Base-by-base conservation (phyloP, 139 green algal genomes). In the Chlorella vulgaris region DNA sequence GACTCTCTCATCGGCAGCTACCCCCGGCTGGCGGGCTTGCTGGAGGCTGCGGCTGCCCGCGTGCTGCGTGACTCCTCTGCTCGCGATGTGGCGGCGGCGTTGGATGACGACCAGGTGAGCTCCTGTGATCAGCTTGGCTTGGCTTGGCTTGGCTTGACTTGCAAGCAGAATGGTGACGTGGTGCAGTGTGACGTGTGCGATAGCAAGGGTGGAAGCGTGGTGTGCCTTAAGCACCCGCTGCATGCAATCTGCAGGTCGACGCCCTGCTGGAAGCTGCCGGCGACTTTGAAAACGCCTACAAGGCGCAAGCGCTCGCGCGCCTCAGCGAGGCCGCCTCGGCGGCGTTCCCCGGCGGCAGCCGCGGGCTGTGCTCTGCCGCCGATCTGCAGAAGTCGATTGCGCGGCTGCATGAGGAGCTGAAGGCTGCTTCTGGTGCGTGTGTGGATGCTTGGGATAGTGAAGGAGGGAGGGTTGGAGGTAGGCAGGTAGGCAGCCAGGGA, bases 321-420 rank as follows among this genome's bases (percentile, higher is more conserved):
- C 89, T 98, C 83, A 87, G 84, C 19, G 95, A 98, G 2, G 88
- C 86, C 0, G 93, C 96, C 21, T 86, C 60, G 1, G 74, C 74
- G 4, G 91, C 93, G 8, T 97, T 98, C 82, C 90, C 91, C 1
- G 90, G 90, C 50, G 91, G 90, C 69, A 70, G 71, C 33, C 84
- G 89, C 36, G 67, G 84, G 26, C 86, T 96, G 71, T 89, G 92
- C 24, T 89, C 86, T 4, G 81, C 91, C 2, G 90, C 92, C 35
- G 94, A 97, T 51, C 90, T 98, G 69, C 93, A 97, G 85, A 91
- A 92, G 65, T 89, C 83, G 73, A 93, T 96, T 47, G 88, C 86
- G n/a, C 80, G 90, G 22, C 75, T 97, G 63, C 93, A 98, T 68
- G 94, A 97, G 83, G 93, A 97, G 87, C 81, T 97, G 28, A 95